These are phyloP conservation scores for Entoloma clypeatum DNA, from an alignment of 1,284 basidiomycete species.

Conservation along the genomic window DNA sequence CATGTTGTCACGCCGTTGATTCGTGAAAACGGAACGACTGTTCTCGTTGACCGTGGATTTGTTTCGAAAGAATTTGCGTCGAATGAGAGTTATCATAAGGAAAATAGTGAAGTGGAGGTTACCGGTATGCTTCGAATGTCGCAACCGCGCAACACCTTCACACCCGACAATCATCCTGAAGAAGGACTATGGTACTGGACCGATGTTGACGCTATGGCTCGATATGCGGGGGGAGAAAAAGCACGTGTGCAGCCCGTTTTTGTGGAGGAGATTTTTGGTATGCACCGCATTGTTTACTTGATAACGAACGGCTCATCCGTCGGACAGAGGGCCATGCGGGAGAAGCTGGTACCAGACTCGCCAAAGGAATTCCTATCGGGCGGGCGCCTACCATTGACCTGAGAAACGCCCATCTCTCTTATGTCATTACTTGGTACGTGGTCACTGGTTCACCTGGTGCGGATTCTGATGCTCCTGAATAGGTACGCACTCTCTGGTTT, in stretches of 20 bases:
- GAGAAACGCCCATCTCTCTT: conserved; percentile 93
- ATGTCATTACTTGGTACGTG: conserved; percentile 89
- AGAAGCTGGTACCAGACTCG: conserved; percentile 60
- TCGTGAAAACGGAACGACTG: conserved; percentile 71
- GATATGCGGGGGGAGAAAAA: conserved; percentile 69
- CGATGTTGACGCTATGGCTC: conserved; percentile 80
- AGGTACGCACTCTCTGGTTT: conserved; percentile 74
- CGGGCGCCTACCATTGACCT: conserved; percentile 83
- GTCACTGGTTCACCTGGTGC: conserved; percentile 8
- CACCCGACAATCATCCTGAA: conserved; percentile 83
- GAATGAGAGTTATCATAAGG: conserved; percentile 31
- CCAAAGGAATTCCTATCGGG: conserved; percentile 83
- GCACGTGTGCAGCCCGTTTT: conserved; percentile 79
- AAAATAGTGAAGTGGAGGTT: conserved; percentile 59
- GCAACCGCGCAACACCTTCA: conserved; percentile 73
- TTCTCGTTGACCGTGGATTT: conserved; percentile 93
- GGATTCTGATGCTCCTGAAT: conserved; percentile 7
- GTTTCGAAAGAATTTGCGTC: conserved; percentile 61
- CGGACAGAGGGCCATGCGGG: conserved; percentile 75
- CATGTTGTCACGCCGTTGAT: conserved; percentile 85
- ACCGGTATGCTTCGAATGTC: conserved; percentile 75
- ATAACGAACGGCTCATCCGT: conserved; percentile 7
- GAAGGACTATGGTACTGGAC: conserved; percentile 91
- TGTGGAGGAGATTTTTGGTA: conserved; percentile 84
- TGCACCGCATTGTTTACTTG: conserved; percentile 22